Base-by-base conservation (phyloP, 331 rosid genomes). In the Malus hybrid region DNA sequence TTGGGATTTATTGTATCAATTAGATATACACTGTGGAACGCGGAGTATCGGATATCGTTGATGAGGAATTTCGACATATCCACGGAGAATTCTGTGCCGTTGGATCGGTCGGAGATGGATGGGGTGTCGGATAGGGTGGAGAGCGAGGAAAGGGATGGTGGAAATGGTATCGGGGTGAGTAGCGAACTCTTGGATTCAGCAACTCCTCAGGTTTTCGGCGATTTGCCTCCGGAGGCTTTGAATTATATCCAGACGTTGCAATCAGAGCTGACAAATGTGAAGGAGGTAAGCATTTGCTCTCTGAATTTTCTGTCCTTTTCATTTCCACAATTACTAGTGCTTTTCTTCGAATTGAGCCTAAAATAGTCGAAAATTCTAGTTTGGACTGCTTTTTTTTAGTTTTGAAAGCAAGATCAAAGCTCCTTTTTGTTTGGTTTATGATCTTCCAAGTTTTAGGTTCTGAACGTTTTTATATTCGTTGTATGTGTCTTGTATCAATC, bases 21-120 rank as follows among this genome's bases (percentile, higher is more conserved):
- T 73, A 94, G 99, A 88, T 95, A 92, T 78, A 95, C 97, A 11
- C 82, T 95, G 48, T 95, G 99, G 99, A 95, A 89, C 76, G 99
- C 92, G 10, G 99, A 92, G 86, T 95, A 95, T 80, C 84, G 99
- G 82, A 78, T 90, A 80, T 91, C 94, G 39, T 73, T 95, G 85
- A 84, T 56, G 84, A 88, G 96, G 89, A 95, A 95, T 85, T 81
- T 95, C 20, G 96, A 92, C 71, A 74, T 90, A 48, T 84, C 97
- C 5, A 72, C 76, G 15, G 73, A 63, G 28, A 68, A 48, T 70
- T 80, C 48, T 66, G 39, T 77, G 33, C 80, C 11, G 19, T 81
- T 71, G 63, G 78, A 80, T 67, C 55, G 70, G 61, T 76, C 81
- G 19, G 75, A 36, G 10, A 69, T 33, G 36, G 50, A 29, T 16